A percentile compares a stretch with the other conserved stretches of the same genome.
Evolutionary conservation across 257 asterid genomes (phyloP).

Genomic region (Nicotiana tabacum): DNA sequence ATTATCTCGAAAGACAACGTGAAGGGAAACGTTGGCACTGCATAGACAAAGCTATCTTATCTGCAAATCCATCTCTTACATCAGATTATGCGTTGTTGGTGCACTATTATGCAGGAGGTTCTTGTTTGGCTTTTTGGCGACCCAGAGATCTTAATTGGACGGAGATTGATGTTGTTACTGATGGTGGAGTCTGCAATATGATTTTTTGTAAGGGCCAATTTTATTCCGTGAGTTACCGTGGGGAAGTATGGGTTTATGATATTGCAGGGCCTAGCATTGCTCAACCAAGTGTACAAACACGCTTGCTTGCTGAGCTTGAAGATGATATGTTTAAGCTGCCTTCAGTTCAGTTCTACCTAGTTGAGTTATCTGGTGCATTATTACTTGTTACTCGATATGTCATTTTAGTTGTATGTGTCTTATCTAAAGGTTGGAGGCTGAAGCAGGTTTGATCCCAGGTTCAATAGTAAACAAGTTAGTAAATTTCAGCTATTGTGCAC

Average conservation of each 20-base stretch:
- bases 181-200: background rate
- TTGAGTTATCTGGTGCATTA: background rate
- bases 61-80: background rate
- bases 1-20: no score
- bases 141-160: background rate
- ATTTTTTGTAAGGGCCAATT: background rate
- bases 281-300: background rate
- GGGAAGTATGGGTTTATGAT: background rate
- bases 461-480: no score
- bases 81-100: background rate
- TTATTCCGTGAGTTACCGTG: background rate
- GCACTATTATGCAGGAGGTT: background rate
- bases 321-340: background rate
- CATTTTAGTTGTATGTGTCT: no score
- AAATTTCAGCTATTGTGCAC: no score
- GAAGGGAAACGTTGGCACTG: background rate
- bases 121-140: background rate
- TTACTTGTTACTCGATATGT: background rate
- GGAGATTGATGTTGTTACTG: background rate
- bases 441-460: no score
- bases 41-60: background rate
- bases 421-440: no score
- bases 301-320: background rate
- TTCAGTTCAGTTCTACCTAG: background rate
- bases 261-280: background rate